Conservation (phyloP, 495 filamentous ascomycete genomes). For the Penicillium chermesinum region DNA sequence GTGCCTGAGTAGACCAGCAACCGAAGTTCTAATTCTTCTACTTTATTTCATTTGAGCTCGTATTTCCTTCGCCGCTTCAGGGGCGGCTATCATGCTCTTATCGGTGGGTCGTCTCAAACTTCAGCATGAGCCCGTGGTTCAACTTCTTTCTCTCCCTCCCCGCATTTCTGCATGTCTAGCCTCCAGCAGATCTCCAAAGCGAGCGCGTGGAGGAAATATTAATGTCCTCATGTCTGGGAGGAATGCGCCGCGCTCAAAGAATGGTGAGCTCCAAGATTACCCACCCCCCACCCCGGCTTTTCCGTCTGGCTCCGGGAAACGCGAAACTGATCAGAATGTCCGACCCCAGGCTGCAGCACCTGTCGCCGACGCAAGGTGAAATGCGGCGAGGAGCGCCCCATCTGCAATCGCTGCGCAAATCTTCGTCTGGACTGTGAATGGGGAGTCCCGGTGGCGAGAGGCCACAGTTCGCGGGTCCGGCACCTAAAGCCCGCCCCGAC, state of each 20-base stretch:
- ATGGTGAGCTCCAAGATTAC: conserved; percentile 21
- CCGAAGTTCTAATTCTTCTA: not conserved
- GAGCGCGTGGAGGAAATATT: conserved; percentile 12
- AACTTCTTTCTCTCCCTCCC: conserved; percentile 5
- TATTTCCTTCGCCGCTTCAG: not conserved
- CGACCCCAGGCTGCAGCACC: conserved; percentile 40
- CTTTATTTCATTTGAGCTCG: not conserved
- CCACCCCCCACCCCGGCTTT: not conserved
- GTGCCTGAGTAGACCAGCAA: too few species aligned
- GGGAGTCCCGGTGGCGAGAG: conserved; percentile 32
- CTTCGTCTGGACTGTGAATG: conserved; percentile 34
- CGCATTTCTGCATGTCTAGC: too few species aligned
- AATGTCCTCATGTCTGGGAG: conserved; percentile 36
- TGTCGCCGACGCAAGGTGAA: conserved; percentile 54
- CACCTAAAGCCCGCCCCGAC: conserved; percentile 27
- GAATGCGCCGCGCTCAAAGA: conserved; percentile 45
- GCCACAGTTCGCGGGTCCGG: conserved; percentile 24
- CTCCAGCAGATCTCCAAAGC: not conserved
- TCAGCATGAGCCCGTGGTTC: conserved; percentile 6
- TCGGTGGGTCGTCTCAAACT: conserved; percentile 1
- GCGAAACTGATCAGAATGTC: conserved; percentile 1
- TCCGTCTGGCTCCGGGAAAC: not conserved
- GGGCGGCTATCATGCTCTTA: not conserved
- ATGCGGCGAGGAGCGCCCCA: conserved; percentile 49
- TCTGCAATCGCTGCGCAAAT: conserved; percentile 42